phyloP scores from a whole-genome alignment of 2,329 filamentous ascomycete species.

The Alternaria alternata region DNA sequence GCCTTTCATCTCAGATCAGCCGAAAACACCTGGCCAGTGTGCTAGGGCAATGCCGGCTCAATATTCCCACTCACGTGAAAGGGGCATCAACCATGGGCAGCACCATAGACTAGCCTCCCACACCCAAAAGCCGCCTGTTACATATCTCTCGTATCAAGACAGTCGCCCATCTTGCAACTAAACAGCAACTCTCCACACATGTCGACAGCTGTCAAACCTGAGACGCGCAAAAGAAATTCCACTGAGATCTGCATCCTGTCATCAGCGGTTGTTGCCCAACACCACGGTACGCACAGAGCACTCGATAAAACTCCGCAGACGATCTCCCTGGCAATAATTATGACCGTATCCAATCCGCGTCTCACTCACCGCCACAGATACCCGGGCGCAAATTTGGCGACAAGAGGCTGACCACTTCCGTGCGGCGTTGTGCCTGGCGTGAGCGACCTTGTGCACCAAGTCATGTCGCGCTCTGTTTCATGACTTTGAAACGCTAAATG shows the following conservation, averaged over 20 bases:
- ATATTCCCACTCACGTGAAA: constrained; percentile 43
- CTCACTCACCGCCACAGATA: constrained; percentile 33
- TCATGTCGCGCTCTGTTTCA: constrained; percentile 22
- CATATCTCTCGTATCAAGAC: constrained; percentile 29
- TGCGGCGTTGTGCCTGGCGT: constrained; percentile 3
- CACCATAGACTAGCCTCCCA: constrained; percentile 26
- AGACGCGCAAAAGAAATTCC: constrained; percentile 19
- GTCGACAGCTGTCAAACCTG: constrained; percentile 9
- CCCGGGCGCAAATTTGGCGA: constrained; percentile 13
- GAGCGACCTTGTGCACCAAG: constrained; percentile 8
- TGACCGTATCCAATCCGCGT: constrained; percentile 26
- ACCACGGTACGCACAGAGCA: constrained; percentile 32
- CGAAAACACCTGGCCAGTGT: constrained; percentile 36
- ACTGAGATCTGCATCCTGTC: constrained; percentile 23
- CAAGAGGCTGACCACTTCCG: constrained; percentile 10
- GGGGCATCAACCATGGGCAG: constrained; percentile 21
- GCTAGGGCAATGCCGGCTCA: constrained; percentile 34
- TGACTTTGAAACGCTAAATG: constrained; percentile 10
- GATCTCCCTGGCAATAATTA: constrained; percentile 34
- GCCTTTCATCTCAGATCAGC: constrained; percentile 40
- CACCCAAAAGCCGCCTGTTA: constrained; percentile 18
- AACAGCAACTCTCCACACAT: neutral
- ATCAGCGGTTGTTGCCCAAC: constrained; percentile 23
- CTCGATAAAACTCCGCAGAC: constrained; percentile 27
- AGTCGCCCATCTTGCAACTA: constrained; percentile 21